Conservation (phyloP, 805 yeast genomes). For the Saccharomycopsis lassenensis region DNA sequence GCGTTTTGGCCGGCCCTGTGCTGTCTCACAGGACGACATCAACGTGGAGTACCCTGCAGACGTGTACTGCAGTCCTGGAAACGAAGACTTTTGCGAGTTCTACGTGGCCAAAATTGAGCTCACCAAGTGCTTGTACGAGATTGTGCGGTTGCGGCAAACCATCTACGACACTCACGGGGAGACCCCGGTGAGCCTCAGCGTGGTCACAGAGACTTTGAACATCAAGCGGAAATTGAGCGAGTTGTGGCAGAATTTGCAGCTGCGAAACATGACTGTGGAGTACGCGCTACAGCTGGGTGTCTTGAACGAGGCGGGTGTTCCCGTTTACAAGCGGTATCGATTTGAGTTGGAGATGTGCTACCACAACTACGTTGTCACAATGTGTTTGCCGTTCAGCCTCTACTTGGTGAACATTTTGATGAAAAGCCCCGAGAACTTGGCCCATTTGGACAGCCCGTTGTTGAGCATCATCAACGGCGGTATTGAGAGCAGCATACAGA, state of each 20-base stretch:
- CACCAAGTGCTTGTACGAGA: conserved; percentile 29
- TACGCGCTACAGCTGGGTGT: conserved; percentile 11
- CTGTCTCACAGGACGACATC: conserved; percentile 34
- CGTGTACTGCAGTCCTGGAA: conserved; percentile 22
- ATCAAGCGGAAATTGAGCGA: conserved; percentile 27
- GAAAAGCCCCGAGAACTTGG: conserved; percentile 25
- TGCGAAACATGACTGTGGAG: conserved; percentile 3
- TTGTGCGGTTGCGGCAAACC: conserved; percentile 30
- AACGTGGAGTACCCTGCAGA: conserved; percentile 30
- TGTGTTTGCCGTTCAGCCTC: conserved; percentile 34
- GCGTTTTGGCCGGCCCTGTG: conserved; percentile 36
- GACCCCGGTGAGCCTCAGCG: conserved; percentile 28
- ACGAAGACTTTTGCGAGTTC: conserved; percentile 24
- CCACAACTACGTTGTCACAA: conserved; percentile 31
- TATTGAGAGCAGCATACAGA: conserved; percentile 29
- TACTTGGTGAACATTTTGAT: conserved; percentile 26
- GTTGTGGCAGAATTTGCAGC: conserved; percentile 27
- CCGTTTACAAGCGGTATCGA: conserved; percentile 27
- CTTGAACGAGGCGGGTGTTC: too few relatives aligned
- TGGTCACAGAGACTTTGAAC: conserved; percentile 31
- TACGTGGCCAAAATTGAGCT: conserved; percentile 27
- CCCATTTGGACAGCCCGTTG: conserved; percentile 33
- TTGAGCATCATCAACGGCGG: conserved; percentile 30
- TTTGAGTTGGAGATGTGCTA: conserved; percentile 32
- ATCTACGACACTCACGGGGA: conserved; percentile 19